A percentile compares a stretch with the other conserved stretches of the same genome.
Conservation (phyloP, 2,329 filamentous ascomycete species). For the Venturia carpophila region DNA sequence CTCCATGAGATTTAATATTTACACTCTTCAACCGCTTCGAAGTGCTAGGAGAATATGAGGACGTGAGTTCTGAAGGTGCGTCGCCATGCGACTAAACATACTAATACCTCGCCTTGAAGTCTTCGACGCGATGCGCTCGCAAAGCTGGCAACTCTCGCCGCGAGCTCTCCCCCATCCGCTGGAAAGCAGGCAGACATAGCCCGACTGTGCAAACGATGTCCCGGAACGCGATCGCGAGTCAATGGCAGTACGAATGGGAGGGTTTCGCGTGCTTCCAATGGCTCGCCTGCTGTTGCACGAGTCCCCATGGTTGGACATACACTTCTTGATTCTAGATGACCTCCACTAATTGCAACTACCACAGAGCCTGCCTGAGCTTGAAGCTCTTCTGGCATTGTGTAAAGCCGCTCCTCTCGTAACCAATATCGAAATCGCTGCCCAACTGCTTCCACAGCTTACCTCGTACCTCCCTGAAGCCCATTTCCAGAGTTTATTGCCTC, state of each 20-base stretch:
- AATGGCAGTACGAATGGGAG: constrained; percentile 16
- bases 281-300: constrained; percentile 14
- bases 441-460: constrained; percentile 68
- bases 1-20: background rate
- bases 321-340: constrained; percentile 15
- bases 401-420: constrained; percentile 74
- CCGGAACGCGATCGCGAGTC: constrained; percentile 17
- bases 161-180: constrained; percentile 28
- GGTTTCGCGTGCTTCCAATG: constrained; percentile 15
- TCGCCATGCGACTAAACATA: background rate
- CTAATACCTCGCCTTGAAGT: constrained; percentile 18
- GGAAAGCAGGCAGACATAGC: constrained; percentile 32
- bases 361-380: constrained; percentile 80
- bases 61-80: background rate
- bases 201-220: constrained; percentile 36
- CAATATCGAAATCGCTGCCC: constrained; percentile 63
- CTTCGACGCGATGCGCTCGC: constrained; percentile 43
- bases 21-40: background rate
- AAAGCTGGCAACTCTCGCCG: constrained; percentile 43
- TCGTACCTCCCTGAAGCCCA: constrained; percentile 83
- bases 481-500: constrained; percentile 58
- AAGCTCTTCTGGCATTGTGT: constrained; percentile 84
- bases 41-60: background rate
- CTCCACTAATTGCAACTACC: background rate
- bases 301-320: constrained; percentile 31